Base-by-base conservation (phyloP, 148 eudicot genomes). In the Pouteria glomerata region DNA sequence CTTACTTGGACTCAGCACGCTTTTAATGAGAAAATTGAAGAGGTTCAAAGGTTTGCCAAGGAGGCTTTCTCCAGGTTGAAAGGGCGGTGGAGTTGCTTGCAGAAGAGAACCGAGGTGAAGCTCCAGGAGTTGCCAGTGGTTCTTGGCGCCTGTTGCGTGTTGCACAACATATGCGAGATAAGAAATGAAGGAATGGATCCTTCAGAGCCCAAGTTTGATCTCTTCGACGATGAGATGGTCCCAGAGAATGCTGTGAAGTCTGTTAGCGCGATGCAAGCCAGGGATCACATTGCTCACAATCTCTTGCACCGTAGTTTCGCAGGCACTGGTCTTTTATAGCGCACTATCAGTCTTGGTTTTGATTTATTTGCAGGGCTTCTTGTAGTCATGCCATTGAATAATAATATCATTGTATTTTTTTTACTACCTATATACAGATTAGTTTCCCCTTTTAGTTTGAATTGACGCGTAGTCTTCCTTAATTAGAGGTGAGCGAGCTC, bases 221-320 rank as follows among this genome's bases (percentile, higher is more conserved):
- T 88, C 4, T 86, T 90, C 19, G 97, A 90, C 23, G 91, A 90
- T 34, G 80, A 82, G 73, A 66, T 83, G 26, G 74, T 79, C 30
- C 82, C 89, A 0, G 93, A 83, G 35, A 83, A 85, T n/a, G 18
- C 62, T 8, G 66, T 80, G n/a, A 73, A 78, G 21, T 86, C 93
- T 0, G 68, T 39, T 1, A 55, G 58, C 1, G 82, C 93, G 12
- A 47, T 77, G 71, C 84, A 77, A 29, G 74, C 79, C 18, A 85
- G 97, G 56, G 97, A 90, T 77, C 89, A 83, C 69, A 88, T 90
- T 73, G 96, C 96, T 42, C 96, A 88, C 78, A 75, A 80, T 75
- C 76, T 90, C 34, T 77, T 90, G 79, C 96, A 90, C 53, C 88
- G 81, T 74, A 86, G 78, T 14, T 57, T 67, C 63, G 85, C 78